These are phyloP conservation scores for Schizophyllum amplum DNA, from an alignment of 1,284 basidiomycete genomes.

Conservation along the genomic window DNA sequence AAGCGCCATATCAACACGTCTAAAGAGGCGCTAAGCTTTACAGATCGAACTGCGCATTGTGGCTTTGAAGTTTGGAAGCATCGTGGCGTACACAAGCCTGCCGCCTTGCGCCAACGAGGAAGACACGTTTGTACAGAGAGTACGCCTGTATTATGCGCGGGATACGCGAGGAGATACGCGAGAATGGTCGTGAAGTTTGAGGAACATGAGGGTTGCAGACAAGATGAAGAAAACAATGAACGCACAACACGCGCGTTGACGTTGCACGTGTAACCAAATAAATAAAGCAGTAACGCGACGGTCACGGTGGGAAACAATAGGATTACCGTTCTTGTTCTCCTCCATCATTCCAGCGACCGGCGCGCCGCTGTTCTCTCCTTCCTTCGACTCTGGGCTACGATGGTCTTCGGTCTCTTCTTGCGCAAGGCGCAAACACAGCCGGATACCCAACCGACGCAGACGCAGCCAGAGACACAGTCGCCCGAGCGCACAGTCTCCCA, in stretches of 20 bases:
- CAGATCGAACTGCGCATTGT: no score
- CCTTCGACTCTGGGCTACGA: slow-evolving; percentile 14
- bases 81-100: neutral
- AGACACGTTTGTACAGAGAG: neutral
- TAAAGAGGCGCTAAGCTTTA: no score
- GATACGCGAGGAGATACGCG: neutral
- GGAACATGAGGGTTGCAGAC: neutral
- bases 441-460: neutral
- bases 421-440: slow-evolving; percentile 25
- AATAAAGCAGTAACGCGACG: neutral
- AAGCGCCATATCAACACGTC: no score
- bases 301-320: neutral
- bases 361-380: neutral
- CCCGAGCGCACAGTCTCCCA: slow-evolving; percentile 1
- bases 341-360: neutral
- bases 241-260: neutral
- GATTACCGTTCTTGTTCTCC: neutral
- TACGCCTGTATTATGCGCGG: neutral
- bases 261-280: neutral
- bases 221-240: neutral
- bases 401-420: slow-evolving; percentile 46
- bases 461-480: neutral
- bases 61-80: neutral
- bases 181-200: neutral
- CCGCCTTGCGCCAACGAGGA: neutral